phyloP scores from a whole-genome alignment of 768 basidiomycete species.

The Mycena maculata region DNA sequence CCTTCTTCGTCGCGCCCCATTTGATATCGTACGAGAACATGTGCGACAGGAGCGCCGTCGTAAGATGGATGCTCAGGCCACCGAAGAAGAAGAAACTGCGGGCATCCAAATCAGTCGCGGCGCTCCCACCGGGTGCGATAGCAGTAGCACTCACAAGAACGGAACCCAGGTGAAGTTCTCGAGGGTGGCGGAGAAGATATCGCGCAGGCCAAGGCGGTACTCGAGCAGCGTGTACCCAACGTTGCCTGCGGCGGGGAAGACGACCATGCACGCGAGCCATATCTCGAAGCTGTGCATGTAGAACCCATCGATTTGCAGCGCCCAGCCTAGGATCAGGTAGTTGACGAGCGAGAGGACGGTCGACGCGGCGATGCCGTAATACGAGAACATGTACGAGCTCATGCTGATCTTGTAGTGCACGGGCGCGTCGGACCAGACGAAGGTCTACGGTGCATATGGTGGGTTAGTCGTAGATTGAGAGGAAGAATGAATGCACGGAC shows the following conservation, averaged over 20 bases:
- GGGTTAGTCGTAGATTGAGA: not conserved
- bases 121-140: not conserved
- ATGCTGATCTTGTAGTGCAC: conserved; percentile 87
- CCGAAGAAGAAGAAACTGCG: conserved; percentile 83
- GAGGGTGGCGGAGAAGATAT: conserved; percentile 59
- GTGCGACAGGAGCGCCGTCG: conserved; percentile 73
- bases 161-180: conserved; percentile 76
- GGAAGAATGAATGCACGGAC: conserved; percentile 13
- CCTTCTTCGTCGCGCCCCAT: conserved; percentile 84
- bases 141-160: conserved; percentile 72
- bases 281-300: conserved; percentile 81
- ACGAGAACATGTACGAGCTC: conserved; percentile 77
- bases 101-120: not conserved
- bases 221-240: conserved; percentile 75
- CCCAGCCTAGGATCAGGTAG: conserved; percentile 75
- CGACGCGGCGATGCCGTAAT: conserved; percentile 74
- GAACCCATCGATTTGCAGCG: conserved; percentile 73
- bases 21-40: conserved; percentile 82
- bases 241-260: conserved; percentile 78
- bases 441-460: conserved; percentile 45
- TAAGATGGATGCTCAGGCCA: conserved; percentile 78
- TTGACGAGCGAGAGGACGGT: conserved; percentile 73
- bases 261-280: conserved; percentile 77
- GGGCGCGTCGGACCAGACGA: conserved; percentile 82
- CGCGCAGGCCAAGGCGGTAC: conserved; percentile 72